These are phyloP conservation scores for Diaporthe sp. DNA, from an alignment of 2,329 filamentous ascomycete species.

Conservation along the genomic window DNA sequence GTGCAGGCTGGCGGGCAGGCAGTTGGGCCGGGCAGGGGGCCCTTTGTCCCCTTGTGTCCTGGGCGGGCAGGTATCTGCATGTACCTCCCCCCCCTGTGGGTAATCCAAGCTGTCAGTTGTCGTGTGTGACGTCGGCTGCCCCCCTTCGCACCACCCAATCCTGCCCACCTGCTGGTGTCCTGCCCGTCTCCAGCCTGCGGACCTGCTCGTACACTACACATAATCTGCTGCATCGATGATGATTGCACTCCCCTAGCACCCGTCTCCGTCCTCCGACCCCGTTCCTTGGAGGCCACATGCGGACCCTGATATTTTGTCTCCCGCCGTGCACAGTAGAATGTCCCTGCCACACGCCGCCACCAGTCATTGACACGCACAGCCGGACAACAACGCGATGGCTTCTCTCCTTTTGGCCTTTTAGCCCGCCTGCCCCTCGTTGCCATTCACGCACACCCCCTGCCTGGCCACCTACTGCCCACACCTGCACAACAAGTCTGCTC, in stretches of 20 bases:
- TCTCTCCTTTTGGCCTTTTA: background rate
- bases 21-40: background rate
- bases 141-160: background rate
- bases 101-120: constrained; percentile 19
- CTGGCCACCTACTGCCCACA: background rate
- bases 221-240: constrained; percentile 26
- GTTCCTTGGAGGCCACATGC: constrained; percentile 1
- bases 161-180: constrained; percentile 3
- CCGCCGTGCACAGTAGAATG: background rate
- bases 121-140: constrained; percentile 28
- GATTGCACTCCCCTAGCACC: constrained; percentile 25
- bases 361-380: constrained; percentile 20
- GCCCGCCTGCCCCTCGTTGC: background rate
- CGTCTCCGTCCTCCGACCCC: background rate
- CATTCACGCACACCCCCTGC: background rate
- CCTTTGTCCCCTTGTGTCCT: background rate
- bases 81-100: constrained; percentile 14
- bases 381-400: constrained; percentile 11
- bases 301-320: constrained; percentile 8
- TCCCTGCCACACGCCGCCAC: background rate
- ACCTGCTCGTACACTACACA: constrained; percentile 16
- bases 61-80: constrained; percentile 2
- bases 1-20: background rate
- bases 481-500: background rate
- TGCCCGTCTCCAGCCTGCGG: background rate